Conservation (phyloP, 176 grass and related monocot species). For the Hordeum marinum region DNA sequence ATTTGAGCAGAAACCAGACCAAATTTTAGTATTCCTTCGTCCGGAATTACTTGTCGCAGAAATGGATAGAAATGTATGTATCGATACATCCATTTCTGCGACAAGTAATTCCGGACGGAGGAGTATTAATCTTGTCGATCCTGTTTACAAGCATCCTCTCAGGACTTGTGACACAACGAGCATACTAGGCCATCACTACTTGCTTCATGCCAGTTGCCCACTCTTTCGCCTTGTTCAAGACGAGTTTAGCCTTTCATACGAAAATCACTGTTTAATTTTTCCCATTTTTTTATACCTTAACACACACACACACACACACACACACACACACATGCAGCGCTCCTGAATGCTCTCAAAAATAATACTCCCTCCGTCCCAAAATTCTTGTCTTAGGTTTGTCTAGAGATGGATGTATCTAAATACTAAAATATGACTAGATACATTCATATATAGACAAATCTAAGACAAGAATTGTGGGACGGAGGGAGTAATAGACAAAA, state of each 20-base stretch:
- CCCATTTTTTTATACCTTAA: no score
- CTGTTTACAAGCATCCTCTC: conserved; percentile 12
- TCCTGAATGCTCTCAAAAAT: not conserved
- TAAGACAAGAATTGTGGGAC: no score
- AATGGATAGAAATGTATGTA: no score
- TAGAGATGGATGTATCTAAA: no score
- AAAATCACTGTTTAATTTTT: not conserved
- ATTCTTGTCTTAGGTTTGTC: no score
- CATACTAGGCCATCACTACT: not conserved
- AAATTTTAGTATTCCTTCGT: not conserved
- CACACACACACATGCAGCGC: no score
- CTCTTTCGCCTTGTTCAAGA: not conserved
- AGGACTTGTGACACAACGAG: not conserved
- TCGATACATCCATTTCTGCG: no score
- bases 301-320: no score
- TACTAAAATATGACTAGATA: no score
- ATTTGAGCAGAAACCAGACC: not conserved
- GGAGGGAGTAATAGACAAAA: not conserved
- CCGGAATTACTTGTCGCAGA: no score
- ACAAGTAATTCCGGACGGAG: no score
- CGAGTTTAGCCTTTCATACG: not conserved
- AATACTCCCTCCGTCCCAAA: not conserved
- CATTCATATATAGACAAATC: no score
- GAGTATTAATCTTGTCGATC: not conserved
- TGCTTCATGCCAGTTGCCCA: not conserved